phyloP scores from a whole-genome alignment of 768 basidiomycete species.

The Collybiopsis luxurians region DNA sequence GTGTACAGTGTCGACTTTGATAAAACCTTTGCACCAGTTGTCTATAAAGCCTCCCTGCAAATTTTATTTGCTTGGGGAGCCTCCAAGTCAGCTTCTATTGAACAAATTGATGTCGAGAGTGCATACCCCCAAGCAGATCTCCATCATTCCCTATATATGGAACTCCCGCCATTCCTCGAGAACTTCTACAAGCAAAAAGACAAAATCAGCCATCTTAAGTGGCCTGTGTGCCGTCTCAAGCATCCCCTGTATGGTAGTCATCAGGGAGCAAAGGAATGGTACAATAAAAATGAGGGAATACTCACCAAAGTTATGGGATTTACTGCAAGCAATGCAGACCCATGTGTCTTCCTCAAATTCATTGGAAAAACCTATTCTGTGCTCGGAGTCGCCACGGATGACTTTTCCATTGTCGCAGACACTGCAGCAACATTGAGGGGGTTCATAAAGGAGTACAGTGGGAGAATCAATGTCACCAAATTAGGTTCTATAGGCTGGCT shows the following conservation, averaged over 20 bases:
- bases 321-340: conserved; percentile 11
- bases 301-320: too few relatives aligned
- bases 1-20: conserved; percentile 30
- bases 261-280: conserved; percentile 32
- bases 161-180: conserved; percentile 17
- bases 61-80: conserved; percentile 19
- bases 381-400: conserved; percentile 20
- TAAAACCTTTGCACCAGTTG: conserved; percentile 27
- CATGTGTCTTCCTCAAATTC: conserved; percentile 21
- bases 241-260: conserved; percentile 33
- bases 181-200: conserved; percentile 12
- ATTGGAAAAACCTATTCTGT: conserved; percentile 12
- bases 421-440: too few relatives aligned
- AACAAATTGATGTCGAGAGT: conserved; percentile 20
- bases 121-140: conserved; percentile 24
- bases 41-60: conserved; percentile 18
- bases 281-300: neutral
- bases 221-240: conserved; percentile 17
- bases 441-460: neutral
- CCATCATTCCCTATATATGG: conserved; percentile 25
- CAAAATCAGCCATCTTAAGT: too few relatives aligned
- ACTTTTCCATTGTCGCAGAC: conserved; percentile 21
- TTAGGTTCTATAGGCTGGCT: conserved; percentile 23
- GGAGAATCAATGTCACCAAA: neutral
- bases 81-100: conserved; percentile 1